These are phyloP conservation scores for Cryptococcus sp. DNA, from an alignment of 1,284 basidiomycete species.

Conservation along the genomic window DNA sequence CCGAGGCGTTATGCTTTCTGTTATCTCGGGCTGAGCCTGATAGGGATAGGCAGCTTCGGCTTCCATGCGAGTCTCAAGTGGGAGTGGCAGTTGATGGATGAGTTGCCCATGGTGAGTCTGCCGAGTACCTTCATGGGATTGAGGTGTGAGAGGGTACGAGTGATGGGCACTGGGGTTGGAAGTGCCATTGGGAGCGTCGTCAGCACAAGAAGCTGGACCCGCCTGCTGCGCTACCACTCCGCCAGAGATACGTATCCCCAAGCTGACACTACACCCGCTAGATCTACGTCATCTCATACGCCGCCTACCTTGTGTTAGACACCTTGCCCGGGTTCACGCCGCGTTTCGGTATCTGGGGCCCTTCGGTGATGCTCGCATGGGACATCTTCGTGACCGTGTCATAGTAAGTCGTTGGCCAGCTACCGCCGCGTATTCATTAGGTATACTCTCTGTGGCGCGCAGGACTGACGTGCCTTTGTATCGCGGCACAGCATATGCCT, in stretches of 20 bases:
- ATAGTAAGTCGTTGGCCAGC: constrained; percentile 45
- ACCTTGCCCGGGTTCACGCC: constrained; percentile 41
- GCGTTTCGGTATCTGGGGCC: constrained; percentile 39
- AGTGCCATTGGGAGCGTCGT: too few species aligned
- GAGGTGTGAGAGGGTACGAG: too few species aligned
- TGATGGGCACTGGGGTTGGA: too few species aligned
- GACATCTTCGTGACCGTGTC: constrained; percentile 49
- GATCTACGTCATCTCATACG: constrained; percentile 51
- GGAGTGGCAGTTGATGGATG: constrained; percentile 55
- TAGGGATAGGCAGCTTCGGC: constrained; percentile 51
- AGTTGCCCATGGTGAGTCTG: constrained; percentile 52
- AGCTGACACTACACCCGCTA: constrained; percentile 9
- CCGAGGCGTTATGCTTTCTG: constrained; percentile 37
- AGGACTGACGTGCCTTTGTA: background rate
- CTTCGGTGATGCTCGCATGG: constrained; percentile 37
- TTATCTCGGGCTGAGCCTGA: constrained; percentile 47
- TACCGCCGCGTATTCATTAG: background rate
- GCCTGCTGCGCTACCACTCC: too few species aligned
- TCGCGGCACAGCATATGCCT: constrained; percentile 48
- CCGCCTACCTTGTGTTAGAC: constrained; percentile 47
- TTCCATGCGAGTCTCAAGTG: constrained; percentile 52
- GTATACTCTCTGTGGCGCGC: background rate
- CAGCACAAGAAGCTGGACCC: too few species aligned
- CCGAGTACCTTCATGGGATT: too few species aligned
- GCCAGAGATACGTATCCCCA: too few species aligned